phyloP scores from a whole-genome alignment of 179 eudicot species.

The Drosera spatulata region DNA sequence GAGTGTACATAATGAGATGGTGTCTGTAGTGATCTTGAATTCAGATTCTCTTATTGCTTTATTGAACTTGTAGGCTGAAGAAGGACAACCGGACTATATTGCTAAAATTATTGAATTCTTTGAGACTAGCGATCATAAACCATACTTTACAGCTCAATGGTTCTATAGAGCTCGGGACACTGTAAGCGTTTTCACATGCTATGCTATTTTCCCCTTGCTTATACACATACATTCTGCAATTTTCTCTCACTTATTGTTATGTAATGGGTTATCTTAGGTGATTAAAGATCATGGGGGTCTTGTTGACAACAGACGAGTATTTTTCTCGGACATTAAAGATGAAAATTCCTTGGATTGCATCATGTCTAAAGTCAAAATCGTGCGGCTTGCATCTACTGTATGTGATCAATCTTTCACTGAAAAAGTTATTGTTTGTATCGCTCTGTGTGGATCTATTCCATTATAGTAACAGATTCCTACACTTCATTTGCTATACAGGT shows the following conservation, averaged over 20 bases:
- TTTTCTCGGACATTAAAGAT: constrained; percentile 51
- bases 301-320: constrained; percentile 26
- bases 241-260: too few species aligned
- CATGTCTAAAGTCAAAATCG: constrained; percentile 31
- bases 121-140: constrained; percentile 26
- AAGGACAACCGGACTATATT: constrained; percentile 27
- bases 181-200: constrained; percentile 15
- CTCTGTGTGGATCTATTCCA: too few species aligned
- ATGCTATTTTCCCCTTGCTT: background rate
- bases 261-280: constrained; percentile 8
- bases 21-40: too few species aligned
- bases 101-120: constrained; percentile 49
- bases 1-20: too few species aligned
- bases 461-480: background rate
- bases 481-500: background rate
- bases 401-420: background rate
- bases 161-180: constrained; percentile 57
- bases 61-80: constrained; percentile 18
- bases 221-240: too few species aligned
- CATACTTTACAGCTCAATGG: constrained; percentile 51
- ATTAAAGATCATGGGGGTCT: constrained; percentile 19
- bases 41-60: background rate
- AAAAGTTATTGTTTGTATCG: background rate
- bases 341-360: constrained; percentile 57
- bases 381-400: constrained; percentile 22